phyloP scores from a whole-genome alignment of 2,329 filamentous ascomycete species.

The Hypoxylon sp. region DNA sequence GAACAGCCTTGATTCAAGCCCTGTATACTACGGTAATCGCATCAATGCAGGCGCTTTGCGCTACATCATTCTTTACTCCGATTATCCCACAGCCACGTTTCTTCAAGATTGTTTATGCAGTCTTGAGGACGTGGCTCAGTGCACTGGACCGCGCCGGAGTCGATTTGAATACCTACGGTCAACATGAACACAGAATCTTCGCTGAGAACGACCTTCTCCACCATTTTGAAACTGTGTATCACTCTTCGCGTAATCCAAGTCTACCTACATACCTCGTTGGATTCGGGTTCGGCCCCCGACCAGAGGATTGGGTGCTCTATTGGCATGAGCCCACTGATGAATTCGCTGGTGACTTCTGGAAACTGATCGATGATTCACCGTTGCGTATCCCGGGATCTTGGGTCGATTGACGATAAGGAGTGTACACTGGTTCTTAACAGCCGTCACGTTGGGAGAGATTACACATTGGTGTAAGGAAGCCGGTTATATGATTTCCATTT shows the following conservation, averaged over 20 bases:
- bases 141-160: conserved; percentile 21
- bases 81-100: background rate
- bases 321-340: conserved; percentile 36
- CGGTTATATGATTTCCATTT: background rate
- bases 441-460: background rate
- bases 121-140: conserved; percentile 21
- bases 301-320: conserved; percentile 43
- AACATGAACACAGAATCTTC: conserved; percentile 20
- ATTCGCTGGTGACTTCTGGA: conserved; percentile 46
- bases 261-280: conserved; percentile 14
- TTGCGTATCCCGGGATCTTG: conserved; percentile 40
- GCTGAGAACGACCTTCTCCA: background rate
- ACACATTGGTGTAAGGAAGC: background rate
- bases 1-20: background rate
- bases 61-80: too few relatives aligned
- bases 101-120: background rate
- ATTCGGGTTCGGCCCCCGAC: conserved; percentile 34
- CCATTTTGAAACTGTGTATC: background rate
- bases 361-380: conserved; percentile 39
- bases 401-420: conserved; percentile 32
- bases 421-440: background rate
- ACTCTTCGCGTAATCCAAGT: too few relatives aligned
- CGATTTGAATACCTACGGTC: conserved; percentile 25
- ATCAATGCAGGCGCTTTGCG: too few relatives aligned
- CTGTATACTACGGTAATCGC: too few relatives aligned